These are phyloP conservation scores for Xanthoconium separans DNA, from an alignment of 1,284 basidiomycete species.

Conservation along the genomic window DNA sequence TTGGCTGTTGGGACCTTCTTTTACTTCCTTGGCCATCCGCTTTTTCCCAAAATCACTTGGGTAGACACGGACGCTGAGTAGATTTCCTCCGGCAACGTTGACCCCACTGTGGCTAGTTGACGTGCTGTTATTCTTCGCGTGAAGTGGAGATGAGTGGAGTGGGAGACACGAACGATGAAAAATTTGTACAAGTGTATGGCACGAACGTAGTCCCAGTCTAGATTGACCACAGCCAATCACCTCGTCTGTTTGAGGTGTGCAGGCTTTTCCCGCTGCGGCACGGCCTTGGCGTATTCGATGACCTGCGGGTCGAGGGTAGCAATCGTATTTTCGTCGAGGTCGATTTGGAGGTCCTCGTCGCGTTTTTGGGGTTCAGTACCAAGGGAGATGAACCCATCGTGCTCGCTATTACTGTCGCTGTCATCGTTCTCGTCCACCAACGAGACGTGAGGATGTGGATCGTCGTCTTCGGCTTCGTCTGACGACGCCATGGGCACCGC, in stretches of 20 bases:
- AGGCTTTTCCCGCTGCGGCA: slow-evolving; percentile 38
- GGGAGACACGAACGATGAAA: slow-evolving; percentile 81
- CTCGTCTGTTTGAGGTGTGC: slow-evolving; percentile 52
- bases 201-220: slow-evolving; percentile 98
- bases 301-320: slow-evolving; percentile 76
- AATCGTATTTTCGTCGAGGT: slow-evolving; percentile 74
- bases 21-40: slow-evolving; percentile 85
- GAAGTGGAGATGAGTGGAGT: slow-evolving; percentile 36
- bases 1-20: slow-evolving; percentile 86
- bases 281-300: slow-evolving; percentile 51
- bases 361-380: slow-evolving; percentile 39
- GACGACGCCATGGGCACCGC: slow-evolving; percentile 87
- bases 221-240: slow-evolving; percentile 89
- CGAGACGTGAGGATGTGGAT: slow-evolving; percentile 30
- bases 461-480: slow-evolving; percentile 63
- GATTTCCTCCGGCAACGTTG: slow-evolving; percentile 51
- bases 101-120: slow-evolving; percentile 16
- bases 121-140: not conserved
- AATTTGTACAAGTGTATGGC: slow-evolving; percentile 89
- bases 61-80: slow-evolving; percentile 82
- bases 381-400: slow-evolving; percentile 50
- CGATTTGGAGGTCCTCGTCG: slow-evolving; percentile 43
- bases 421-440: slow-evolving; percentile 38
- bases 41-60: slow-evolving; percentile 93
- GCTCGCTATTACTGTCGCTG: slow-evolving; percentile 41